Evolutionary conservation across 805 yeast species (phyloP), one percentile per base, ranked within the genome.

Genomic region (Pichia nakasei): DNA sequence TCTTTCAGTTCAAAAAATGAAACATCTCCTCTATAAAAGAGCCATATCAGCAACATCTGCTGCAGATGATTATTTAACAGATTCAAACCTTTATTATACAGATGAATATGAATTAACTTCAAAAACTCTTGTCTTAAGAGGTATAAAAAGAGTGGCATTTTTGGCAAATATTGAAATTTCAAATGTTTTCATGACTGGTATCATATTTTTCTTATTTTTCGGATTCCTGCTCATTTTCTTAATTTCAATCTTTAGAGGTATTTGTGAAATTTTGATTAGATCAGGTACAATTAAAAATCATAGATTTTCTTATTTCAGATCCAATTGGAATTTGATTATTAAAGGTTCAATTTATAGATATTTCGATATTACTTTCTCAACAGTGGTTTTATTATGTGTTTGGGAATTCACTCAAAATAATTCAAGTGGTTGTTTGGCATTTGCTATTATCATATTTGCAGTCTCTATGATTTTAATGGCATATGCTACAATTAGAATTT

Each of bases 401-500:
- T 93, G 97, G 96, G 93, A 93, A 67, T 78, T 91, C 45, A 81
- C 88, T 8, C 78, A 74, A 49, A 73, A 79, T 44, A 96, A 88
- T 57, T 85, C 96, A 4, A 79, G 82, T 0, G 98, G 95, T 11
- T 73, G 82, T 33, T 69, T 87, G 27, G 85, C 85, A 1, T 76
- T 86, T 53, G 97, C 97, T 0, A 78, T 77, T 2, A 76, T 85
- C 47, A 67, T 87, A 42, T 72, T 88, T 27, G 55, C 75, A 6
- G 68, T 85, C 21, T 67, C 80, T 8, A 47, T 76, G 18, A 75
- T 74, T 2, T 67, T 91, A 39, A 66, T 93, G 49, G 60, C 68
- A 9, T 87, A 78, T 60, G 96, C 96, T 4, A 75, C 93, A 1
- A 56, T 71, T 18, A 78, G 82, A 58, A 91, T 88, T n/a, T 61